Percentiles rank a stretch among this genome's conserved stretches.
Conservation (phyloP, 768 basidiomycete genomes). For the Saitozyma podzolica region DNA sequence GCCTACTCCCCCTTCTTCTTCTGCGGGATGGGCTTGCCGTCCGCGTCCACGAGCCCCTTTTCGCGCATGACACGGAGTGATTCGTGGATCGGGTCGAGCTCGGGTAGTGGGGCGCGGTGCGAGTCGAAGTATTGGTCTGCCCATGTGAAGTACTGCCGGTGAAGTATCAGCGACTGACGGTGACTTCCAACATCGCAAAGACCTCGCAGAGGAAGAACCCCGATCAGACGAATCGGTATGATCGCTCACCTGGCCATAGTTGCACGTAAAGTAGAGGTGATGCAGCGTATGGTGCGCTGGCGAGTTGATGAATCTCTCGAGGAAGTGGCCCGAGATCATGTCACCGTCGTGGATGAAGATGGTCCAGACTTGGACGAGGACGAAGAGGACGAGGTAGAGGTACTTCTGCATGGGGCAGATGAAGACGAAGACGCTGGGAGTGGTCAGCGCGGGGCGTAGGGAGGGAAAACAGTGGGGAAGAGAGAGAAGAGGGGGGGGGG, state of each 20-base stretch:
- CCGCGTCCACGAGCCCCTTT: slow-evolving; percentile 50
- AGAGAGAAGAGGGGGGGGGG: not conserved
- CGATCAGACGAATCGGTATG: too few relatives aligned
- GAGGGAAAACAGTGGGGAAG: not conserved
- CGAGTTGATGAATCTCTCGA: slow-evolving; percentile 92
- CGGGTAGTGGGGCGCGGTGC: slow-evolving; percentile 81
- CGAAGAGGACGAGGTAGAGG: slow-evolving; percentile 80
- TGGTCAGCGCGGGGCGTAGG: not conserved
- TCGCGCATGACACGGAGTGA: slow-evolving; percentile 60
- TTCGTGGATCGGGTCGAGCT: slow-evolving; percentile 72
- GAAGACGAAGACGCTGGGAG: slow-evolving; percentile 67
- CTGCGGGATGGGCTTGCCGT: slow-evolving; percentile 34
- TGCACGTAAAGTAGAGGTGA: slow-evolving; percentile 94
- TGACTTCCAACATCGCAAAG: slow-evolving; percentile 6
- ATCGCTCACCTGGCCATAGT: slow-evolving; percentile 71
- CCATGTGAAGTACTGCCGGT: slow-evolving; percentile 89
- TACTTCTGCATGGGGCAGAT: slow-evolving; percentile 85
- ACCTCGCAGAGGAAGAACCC: slow-evolving; percentile 2
- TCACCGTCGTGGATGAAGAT: slow-evolving; percentile 98
- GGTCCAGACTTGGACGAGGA: slow-evolving; percentile 89
- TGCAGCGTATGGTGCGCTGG: slow-evolving; percentile 97
- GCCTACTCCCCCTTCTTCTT: slow-evolving; percentile 38
- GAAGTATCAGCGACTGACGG: not conserved
- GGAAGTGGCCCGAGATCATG: slow-evolving; percentile 88
- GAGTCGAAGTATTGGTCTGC: slow-evolving; percentile 80